Evolutionary conservation across 768 basidiomycete species (phyloP).

Genomic region (Chlorophyllum brunneum): DNA sequence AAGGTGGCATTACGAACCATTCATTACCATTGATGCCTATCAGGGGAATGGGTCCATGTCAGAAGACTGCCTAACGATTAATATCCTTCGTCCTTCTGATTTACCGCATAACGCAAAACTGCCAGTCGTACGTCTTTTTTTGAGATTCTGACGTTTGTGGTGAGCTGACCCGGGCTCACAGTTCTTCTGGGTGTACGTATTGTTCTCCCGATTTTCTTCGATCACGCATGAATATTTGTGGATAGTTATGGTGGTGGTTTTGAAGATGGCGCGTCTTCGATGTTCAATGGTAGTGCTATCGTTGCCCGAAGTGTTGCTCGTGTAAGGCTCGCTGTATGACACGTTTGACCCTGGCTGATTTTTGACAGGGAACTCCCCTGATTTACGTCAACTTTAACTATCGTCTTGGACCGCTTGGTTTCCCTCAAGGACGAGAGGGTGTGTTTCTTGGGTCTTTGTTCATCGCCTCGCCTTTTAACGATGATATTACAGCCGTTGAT

Average conservation of each 20-base stretch:
- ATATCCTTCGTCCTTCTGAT: slow-evolving; percentile 49
- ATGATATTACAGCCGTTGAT: slow-evolving; percentile 24
- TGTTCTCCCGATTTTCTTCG: background rate
- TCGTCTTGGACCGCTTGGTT: slow-evolving; percentile 44
- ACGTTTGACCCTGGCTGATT: background rate
- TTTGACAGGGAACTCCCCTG: slow-evolving; percentile 36
- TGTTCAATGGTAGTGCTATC: slow-evolving; percentile 30
- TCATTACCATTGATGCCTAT: slow-evolving; percentile 21
- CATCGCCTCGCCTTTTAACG: background rate
- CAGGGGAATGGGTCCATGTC: slow-evolving; percentile 27
- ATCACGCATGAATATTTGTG: background rate
- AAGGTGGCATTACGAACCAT: slow-evolving; percentile 5
- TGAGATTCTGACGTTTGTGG: too few species aligned
- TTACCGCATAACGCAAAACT: slow-evolving; percentile 23
- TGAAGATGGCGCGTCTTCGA: slow-evolving; percentile 21
- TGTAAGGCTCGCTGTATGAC: slow-evolving; percentile 18
- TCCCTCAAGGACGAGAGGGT: slow-evolving; percentile 36
- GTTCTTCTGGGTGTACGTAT: slow-evolving; percentile 40
- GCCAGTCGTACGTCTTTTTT: slow-evolving; percentile 31
- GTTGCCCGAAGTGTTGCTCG: slow-evolving; percentile 33
- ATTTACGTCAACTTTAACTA: slow-evolving; percentile 38
- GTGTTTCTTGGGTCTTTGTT: background rate
- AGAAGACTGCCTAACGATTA: slow-evolving; percentile 60
- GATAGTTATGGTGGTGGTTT: slow-evolving; percentile 35
- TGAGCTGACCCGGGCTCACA: too few species aligned